A percentile compares a stretch with the other conserved stretches of the same genome.
Conservation (phyloP, 768 basidiomycete species). For the Mycena indigotica region DNA sequence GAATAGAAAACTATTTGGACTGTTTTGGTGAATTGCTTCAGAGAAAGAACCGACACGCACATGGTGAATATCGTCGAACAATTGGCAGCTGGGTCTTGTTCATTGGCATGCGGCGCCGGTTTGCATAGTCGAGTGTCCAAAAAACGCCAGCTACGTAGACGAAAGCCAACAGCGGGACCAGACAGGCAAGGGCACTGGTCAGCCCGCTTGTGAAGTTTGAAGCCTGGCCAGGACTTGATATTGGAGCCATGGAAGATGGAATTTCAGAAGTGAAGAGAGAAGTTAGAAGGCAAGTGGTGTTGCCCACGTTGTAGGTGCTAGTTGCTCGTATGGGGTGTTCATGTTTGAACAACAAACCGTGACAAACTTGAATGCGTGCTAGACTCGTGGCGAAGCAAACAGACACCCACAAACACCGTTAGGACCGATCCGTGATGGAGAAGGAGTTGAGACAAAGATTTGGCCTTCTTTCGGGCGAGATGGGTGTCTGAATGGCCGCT, state of each 20-base stretch:
- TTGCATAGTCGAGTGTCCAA: conserved; percentile 49
- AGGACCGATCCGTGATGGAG: too few species aligned
- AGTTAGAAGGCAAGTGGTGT: neutral
- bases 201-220: conserved; percentile 37
- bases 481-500: too few species aligned
- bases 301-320: too few species aligned
- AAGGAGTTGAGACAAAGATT: too few species aligned
- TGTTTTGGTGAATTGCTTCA: conserved; percentile 16
- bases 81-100: conserved; percentile 52
- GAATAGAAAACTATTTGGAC: conserved; percentile 48
- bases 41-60: conserved; percentile 35
- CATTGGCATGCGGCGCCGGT: conserved; percentile 47
- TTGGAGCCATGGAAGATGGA: conserved; percentile 15
- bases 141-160: conserved; percentile 55
- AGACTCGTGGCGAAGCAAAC: too few species aligned
- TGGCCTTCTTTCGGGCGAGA: too few species aligned
- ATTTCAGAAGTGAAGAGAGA: neutral
- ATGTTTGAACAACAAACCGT: too few species aligned
- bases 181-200: conserved; percentile 39
- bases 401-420: too few species aligned
- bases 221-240: conserved; percentile 11
- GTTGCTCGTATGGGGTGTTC: too few species aligned
- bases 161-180: conserved; percentile 38
- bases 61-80: conserved; percentile 54
- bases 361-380: too few species aligned